These are phyloP conservation scores for Cerioporus squamosus DNA, from an alignment of 1,284 basidiomycete species.

Conservation along the genomic window DNA sequence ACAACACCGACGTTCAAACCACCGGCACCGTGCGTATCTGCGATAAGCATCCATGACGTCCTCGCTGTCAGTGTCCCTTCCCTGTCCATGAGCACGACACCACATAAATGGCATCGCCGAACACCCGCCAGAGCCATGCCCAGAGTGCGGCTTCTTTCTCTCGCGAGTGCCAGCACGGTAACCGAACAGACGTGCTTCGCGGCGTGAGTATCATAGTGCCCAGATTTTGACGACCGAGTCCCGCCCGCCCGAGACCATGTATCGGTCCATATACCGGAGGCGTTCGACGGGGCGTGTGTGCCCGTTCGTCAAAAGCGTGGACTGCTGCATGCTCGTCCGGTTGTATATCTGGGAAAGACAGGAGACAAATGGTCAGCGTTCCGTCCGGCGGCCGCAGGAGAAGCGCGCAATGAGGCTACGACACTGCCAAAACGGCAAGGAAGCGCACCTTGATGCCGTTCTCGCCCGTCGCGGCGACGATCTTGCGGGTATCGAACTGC, in stretches of 20 bases:
- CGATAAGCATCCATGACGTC: background rate
- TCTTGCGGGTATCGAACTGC: constrained; percentile 95
- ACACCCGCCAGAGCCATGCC: background rate
- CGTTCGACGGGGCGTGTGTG: constrained; percentile 91
- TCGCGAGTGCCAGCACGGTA: background rate
- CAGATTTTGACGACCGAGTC: constrained; percentile 94
- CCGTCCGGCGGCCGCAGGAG: constrained; percentile 9
- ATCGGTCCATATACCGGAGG: constrained; percentile 95
- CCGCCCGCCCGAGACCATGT: constrained; percentile 89
- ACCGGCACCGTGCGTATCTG: background rate
- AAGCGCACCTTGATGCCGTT: constrained; percentile 84
- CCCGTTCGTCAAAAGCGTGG: constrained; percentile 85
- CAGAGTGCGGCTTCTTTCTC: background rate
- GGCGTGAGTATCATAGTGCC: constrained; percentile 71
- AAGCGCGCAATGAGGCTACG: background rate
- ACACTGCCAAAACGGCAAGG: background rate
- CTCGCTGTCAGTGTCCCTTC: background rate
- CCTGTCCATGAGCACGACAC: background rate
- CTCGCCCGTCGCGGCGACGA: constrained; percentile 93
- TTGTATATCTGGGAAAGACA: constrained; percentile 81
- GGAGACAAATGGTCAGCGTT: constrained; percentile 6
- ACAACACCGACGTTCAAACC: background rate
- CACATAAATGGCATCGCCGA: too few species aligned
- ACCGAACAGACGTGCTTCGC: background rate
- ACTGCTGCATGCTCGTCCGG: constrained; percentile 90